Evolutionary conservation across 768 basidiomycete genomes (phyloP), one percentile per base, ranked within the genome.

Genomic region (Russula lepida): DNA sequence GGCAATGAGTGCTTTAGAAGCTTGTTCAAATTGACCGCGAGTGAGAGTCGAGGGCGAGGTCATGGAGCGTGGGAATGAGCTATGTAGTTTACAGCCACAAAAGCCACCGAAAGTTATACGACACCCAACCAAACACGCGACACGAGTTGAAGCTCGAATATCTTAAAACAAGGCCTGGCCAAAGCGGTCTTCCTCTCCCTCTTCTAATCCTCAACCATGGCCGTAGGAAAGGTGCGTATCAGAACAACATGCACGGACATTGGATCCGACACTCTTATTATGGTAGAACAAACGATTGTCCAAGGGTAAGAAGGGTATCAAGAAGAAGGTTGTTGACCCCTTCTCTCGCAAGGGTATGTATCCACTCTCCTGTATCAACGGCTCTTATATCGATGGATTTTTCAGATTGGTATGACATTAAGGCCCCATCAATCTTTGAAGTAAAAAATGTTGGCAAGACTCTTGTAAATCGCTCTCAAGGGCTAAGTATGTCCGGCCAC

Each of bases 251-350:
- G 30, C 30, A 7, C 46, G 21, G 19, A n/a, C 37, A 23, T 33
- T 32, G 39, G 28, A 57, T 47, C 54, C 47, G 25, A 41, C n/a
- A 28, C 46, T 15, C 37, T n/a, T 23, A 25, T 47, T 53, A 17
- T 11, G 25, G 60, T 59, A 98, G 92, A 98, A 98, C 81, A 99
- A 99, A 80, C 87, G 93, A 74, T 84, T 95, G 69, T 94, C 93
- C 53, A 97, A 97, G 81, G 93, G 93, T 71, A 95, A 95, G 84
- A 95, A 95, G 81, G 93, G 92, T 75, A 87, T 98, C 82, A 99
- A 99, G 93, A 99, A 98, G 82, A 97, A 98, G 87, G 94, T 97
- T 74, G 93, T 99, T 66, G 97, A 99, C 84, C 94, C 97, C 66
- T 97, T 99, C 89, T 88, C 95, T 68, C 88, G 97, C 81, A 99